phyloP scores from a whole-genome alignment of 176 grass and related monocot genomes.

The Triticum dicoccoides region DNA sequence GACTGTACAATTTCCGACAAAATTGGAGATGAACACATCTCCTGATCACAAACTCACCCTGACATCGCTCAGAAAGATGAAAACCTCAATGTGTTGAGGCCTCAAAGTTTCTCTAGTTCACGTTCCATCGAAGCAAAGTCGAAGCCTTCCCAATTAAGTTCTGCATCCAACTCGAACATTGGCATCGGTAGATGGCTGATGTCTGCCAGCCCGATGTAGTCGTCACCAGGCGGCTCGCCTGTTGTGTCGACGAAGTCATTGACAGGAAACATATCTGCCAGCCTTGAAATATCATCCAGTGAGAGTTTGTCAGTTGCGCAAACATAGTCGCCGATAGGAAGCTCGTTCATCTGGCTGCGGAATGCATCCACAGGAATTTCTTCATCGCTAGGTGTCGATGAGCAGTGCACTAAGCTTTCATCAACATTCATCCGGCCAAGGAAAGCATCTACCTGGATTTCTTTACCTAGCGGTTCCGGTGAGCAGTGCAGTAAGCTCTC shows the following conservation, averaged over 20 bases:
- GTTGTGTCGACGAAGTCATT: constrained; percentile 19
- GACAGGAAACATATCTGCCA: constrained; percentile 27
- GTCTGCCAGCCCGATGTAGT: constrained; percentile 46
- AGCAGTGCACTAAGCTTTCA: constrained; percentile 3
- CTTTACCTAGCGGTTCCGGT: background rate
- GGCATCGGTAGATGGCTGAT: constrained; percentile 44
- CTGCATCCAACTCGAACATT: constrained; percentile 28
- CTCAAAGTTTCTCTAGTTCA: constrained; percentile 26
- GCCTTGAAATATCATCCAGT: constrained; percentile 22
- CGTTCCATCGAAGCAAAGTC: constrained; percentile 23
- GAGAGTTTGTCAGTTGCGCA: constrained; percentile 5
- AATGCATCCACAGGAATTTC: constrained; percentile 19
- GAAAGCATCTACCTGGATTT: constrained; percentile 7
- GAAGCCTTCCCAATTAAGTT: constrained; percentile 33
- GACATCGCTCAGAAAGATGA: background rate
- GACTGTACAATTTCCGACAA: constrained; percentile 27
- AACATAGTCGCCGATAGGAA: constrained; percentile 19
- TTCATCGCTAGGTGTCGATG: background rate
- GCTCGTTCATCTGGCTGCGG: constrained; percentile 7
- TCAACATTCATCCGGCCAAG: constrained; percentile 18
- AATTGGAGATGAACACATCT: constrained; percentile 13
- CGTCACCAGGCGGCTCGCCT: constrained; percentile 19
- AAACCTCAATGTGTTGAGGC: background rate
- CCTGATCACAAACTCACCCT: background rate
- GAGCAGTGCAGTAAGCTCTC: constrained; percentile 15